Evolutionary conservation across 2,329 filamentous ascomycete genomes (phyloP).

Genomic region (Elsinoe australis): DNA sequence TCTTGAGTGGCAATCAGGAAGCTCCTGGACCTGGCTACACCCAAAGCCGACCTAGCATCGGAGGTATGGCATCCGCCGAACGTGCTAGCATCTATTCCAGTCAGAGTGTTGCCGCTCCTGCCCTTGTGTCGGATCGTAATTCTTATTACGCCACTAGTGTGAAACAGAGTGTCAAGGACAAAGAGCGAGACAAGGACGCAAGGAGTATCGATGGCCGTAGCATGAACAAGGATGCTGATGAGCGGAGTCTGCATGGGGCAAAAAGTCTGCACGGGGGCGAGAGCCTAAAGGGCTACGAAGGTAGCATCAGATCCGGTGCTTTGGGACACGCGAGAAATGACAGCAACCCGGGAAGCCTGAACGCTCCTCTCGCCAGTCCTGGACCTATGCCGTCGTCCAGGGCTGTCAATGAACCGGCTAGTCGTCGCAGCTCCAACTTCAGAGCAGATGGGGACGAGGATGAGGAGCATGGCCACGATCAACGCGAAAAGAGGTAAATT

Average conservation of each 20-base stretch:
- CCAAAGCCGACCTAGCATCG: slow-evolving; percentile 47
- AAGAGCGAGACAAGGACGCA: slow-evolving; percentile 21
- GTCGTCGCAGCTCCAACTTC: slow-evolving; percentile 9
- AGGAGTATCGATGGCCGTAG: slow-evolving; percentile 37
- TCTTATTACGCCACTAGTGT: slow-evolving; percentile 64
- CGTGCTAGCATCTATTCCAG: slow-evolving; percentile 66
- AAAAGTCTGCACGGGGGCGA: slow-evolving; percentile 49
- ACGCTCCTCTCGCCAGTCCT: slow-evolving; percentile 56
- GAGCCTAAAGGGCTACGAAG: slow-evolving; percentile 73
- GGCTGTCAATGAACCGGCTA: not conserved
- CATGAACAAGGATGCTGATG: slow-evolving; percentile 19
- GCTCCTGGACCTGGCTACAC: slow-evolving; percentile 40
- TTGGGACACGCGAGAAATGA: slow-evolving; percentile 72
- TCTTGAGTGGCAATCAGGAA: slow-evolving; percentile 65
- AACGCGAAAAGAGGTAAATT: not conserved
- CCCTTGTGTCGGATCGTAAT: slow-evolving; percentile 66
- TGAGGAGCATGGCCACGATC: not conserved
- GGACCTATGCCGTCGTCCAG: not conserved
- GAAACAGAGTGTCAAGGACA: slow-evolving; percentile 27
- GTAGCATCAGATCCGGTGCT: slow-evolving; percentile 70
- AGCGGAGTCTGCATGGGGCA: slow-evolving; percentile 13
- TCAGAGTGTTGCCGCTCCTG: slow-evolving; percentile 43
- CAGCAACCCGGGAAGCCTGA: slow-evolving; percentile 71
- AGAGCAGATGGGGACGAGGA: slow-evolving; percentile 1
- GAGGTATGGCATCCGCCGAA: slow-evolving; percentile 52